Evolutionary conservation across 768 basidiomycete genomes (phyloP).

Genomic region (Pleurotus tuoliensis): DNA sequence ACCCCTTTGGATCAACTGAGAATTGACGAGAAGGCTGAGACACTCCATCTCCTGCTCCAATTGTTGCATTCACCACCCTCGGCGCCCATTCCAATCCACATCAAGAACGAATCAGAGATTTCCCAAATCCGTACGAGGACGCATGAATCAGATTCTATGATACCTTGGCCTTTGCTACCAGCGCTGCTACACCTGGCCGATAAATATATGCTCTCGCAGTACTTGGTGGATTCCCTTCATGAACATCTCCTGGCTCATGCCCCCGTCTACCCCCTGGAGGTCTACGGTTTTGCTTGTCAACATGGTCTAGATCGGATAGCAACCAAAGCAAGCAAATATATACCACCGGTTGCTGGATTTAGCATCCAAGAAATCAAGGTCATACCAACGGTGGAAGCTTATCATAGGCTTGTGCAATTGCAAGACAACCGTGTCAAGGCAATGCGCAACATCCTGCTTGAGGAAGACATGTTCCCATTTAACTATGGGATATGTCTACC

Average conservation of each 20-base stretch:
- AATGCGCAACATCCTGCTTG: conserved; percentile 46
- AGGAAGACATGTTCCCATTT: conserved; percentile 68
- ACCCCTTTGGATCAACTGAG: conserved; percentile 38
- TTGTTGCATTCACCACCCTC: conserved; percentile 53
- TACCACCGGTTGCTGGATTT: conserved; percentile 55
- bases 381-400: conserved; percentile 57
- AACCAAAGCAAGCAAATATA: conserved; percentile 52
- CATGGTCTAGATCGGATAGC: conserved; percentile 45
- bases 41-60: conserved; percentile 47
- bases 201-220: conserved; percentile 57
- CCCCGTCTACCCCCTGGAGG: conserved; percentile 45
- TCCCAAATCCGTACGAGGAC: conserved; percentile 23
- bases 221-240: conserved; percentile 38
- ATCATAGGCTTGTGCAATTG: conserved; percentile 58
- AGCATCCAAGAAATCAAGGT: conserved; percentile 42
- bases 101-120: conserved; percentile 25
- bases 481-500: conserved; percentile 61
- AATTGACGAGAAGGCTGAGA: conserved; percentile 48
- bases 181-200: conserved; percentile 55
- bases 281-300: conserved; percentile 53
- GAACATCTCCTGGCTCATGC: conserved; percentile 55
- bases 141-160: conserved; percentile 43
- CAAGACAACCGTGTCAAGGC: conserved; percentile 54
- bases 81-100: conserved; percentile 31
- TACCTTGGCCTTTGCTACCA: conserved; percentile 64